phyloP scores from a whole-genome alignment of 345 rosid species.

The Mercurialis annua region DNA sequence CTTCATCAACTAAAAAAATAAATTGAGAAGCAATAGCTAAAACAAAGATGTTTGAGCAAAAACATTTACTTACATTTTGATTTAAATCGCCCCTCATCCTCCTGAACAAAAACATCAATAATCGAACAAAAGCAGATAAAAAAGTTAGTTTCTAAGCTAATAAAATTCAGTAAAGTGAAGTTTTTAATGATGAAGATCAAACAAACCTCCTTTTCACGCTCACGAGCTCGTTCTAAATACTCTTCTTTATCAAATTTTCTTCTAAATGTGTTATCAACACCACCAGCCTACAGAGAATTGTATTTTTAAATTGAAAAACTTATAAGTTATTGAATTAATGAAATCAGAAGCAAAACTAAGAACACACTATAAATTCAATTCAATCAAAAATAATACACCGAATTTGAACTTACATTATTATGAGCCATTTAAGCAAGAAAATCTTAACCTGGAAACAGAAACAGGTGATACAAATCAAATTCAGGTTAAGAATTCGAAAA shows the following conservation, averaged over 20 bases:
- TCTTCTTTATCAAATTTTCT: conserved; percentile 80
- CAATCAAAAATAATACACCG: background rate
- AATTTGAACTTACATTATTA: conserved; percentile 11
- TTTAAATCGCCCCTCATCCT: conserved; percentile 54
- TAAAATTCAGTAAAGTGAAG: background rate
- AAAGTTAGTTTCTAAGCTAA: background rate
- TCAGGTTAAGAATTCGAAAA: background rate
- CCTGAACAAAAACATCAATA: conserved; percentile 39
- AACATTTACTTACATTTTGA: conserved; percentile 54
- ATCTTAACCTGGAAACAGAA: conserved; percentile 1
- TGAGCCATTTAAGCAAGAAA: conserved; percentile 15
- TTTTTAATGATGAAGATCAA: background rate
- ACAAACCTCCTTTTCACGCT: conserved; percentile 86
- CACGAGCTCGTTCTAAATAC: conserved; percentile 78
- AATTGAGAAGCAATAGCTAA: background rate
- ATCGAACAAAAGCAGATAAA: background rate
- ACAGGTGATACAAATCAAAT: background rate
- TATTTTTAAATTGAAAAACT: too few relatives aligned
- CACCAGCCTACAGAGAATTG: conserved; percentile 39
- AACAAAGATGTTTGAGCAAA: background rate
- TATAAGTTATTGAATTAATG: too few relatives aligned
- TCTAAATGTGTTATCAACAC: conserved; percentile 84
- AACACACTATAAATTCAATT: background rate
- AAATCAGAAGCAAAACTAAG: background rate
- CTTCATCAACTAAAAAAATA: background rate